phyloP scores from a whole-genome alignment of 1,284 basidiomycete genomes.

The Trichosporon sp. region DNA sequence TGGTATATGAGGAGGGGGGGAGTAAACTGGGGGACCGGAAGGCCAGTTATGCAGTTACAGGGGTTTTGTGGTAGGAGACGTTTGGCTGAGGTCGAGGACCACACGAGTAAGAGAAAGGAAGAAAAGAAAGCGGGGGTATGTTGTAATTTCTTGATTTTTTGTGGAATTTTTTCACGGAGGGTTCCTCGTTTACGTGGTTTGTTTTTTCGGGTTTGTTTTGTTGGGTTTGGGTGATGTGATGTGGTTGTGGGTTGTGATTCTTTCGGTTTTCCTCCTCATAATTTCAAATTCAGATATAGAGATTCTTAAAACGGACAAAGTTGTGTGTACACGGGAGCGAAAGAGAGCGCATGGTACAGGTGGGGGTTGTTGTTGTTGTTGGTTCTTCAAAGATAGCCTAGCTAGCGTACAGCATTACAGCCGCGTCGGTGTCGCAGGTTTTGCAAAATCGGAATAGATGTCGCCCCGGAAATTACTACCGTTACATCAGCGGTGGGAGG shows the following conservation, averaged over 20 bases:
- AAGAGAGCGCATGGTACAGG: conserved; percentile 5
- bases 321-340: conserved; percentile 17
- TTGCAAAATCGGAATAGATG: conserved; percentile 5
- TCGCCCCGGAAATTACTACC: conserved; percentile 4
- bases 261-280: neutral
- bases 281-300: conserved; percentile 3
- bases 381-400: conserved; percentile 4
- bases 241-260: too few relatives aligned
- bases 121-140: conserved; percentile 16
- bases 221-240: too few relatives aligned
- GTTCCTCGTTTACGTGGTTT: neutral
- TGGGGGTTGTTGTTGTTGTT: conserved; percentile 5
- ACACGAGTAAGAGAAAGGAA: neutral
- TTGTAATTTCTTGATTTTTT: conserved; percentile 1
- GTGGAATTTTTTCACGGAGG: too few relatives aligned
- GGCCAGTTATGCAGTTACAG: conserved; percentile 15
- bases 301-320: conserved; percentile 11
- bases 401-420: conserved; percentile 14
- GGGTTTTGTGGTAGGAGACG: conserved; percentile 1
- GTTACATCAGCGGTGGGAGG: conserved; percentile 21
- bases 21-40: conserved; percentile 2
- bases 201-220: conserved; percentile 1
- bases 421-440: conserved; percentile 14
- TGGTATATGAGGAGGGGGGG: conserved; percentile 17
- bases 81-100: neutral